Evolutionary conservation across 2,329 filamentous ascomycete species (phyloP), one percentile per base, ranked within the genome.

Genomic region (Diaporthe batatas): DNA sequence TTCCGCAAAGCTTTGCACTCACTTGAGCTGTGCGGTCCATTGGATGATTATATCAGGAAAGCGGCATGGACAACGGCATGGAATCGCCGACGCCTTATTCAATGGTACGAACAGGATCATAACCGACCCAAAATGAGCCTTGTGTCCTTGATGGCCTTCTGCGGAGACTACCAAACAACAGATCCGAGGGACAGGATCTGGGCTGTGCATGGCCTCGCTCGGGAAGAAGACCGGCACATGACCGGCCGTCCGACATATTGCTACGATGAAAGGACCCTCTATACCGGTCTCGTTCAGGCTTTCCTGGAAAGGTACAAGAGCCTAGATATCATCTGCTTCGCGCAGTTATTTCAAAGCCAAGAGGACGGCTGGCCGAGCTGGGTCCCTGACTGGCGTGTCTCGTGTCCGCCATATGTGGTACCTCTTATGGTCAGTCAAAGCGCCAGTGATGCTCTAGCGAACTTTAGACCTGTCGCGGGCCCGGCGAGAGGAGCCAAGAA

Each of bases 371-470:
- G 68, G 72, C 72, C 72, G 12, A 65, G 64, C 14, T 73, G 72
- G 72, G 25, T 71, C 8, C 72, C 68, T 6, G 68, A 73, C 42
- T 73, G 72, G 72, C 72, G 58, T 25, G 58, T 67, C 16, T 32
- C 36, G 8, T 44, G 44, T 3, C 68, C 47, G 3, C 72, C 72
- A 14, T 55, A 42, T 23, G 68, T 71, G 23, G 72, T 73, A 10
- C 68, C 72, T 49, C 58, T 71, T 1, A 73, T 73, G 71, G 68
- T 71, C 21, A 71, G 68, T 36, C 72, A 73, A 32, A 73, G 72
- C 23, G 21, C 72, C 1, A 71, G 67, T 11, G 72, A 71, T 4
- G 54, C 68, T 2, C 53, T 73, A 7, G 72, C 57, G 23, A 73
- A 71, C 21, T 73, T 73, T 25, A 62, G 72, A 36, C 72, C 72